These are phyloP conservation scores for Bipolaris gigantea DNA, from an alignment of 2,329 filamentous ascomycete genomes.

Conservation along the genomic window DNA sequence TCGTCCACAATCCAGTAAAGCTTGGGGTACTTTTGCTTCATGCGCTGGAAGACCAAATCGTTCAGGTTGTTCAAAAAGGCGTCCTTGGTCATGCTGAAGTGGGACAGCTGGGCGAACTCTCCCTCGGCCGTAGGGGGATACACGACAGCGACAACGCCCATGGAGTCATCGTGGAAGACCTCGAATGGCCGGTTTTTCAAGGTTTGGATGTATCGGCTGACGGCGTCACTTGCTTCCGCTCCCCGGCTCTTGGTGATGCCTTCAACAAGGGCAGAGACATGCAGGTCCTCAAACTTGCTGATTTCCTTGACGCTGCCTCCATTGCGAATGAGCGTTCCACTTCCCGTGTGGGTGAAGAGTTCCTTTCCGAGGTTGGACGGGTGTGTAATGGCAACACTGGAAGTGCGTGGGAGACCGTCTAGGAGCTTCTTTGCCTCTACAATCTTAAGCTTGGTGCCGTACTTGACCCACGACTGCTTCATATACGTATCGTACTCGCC, in stretches of 20 bases:
- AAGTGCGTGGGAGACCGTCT: slow-evolving; percentile 83
- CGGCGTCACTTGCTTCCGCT: slow-evolving; percentile 77
- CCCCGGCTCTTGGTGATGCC: slow-evolving; percentile 80
- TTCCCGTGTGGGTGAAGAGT: slow-evolving; percentile 92
- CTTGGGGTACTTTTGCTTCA: slow-evolving; percentile 91
- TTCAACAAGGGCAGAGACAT: slow-evolving; percentile 76
- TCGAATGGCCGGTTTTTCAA: slow-evolving; percentile 79
- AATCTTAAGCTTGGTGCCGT: slow-evolving; percentile 95
- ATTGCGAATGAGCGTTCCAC: slow-evolving; percentile 86
- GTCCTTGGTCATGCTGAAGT: slow-evolving; percentile 88
- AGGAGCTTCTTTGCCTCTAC: slow-evolving; percentile 95
- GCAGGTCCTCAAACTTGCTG: slow-evolving; percentile 72
- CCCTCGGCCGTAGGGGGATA: slow-evolving; percentile 70
- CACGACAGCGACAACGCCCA: slow-evolving; percentile 90
- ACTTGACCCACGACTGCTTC: slow-evolving; percentile 91
- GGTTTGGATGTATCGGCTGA: slow-evolving; percentile 82
- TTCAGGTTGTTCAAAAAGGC: slow-evolving; percentile 94
- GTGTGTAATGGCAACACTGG: slow-evolving; percentile 96
- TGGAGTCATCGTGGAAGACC: slow-evolving; percentile 90
- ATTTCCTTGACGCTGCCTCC: slow-evolving; percentile 85
- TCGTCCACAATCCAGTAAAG: slow-evolving; percentile 96
- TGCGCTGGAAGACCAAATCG: slow-evolving; percentile 89
- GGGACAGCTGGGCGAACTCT: slow-evolving; percentile 78
- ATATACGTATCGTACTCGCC: slow-evolving; percentile 94
- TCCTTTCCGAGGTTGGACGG: slow-evolving; percentile 95